Conservation (phyloP, 2,329 filamentous ascomycete species). For the Chaetomium olivaceum region DNA sequence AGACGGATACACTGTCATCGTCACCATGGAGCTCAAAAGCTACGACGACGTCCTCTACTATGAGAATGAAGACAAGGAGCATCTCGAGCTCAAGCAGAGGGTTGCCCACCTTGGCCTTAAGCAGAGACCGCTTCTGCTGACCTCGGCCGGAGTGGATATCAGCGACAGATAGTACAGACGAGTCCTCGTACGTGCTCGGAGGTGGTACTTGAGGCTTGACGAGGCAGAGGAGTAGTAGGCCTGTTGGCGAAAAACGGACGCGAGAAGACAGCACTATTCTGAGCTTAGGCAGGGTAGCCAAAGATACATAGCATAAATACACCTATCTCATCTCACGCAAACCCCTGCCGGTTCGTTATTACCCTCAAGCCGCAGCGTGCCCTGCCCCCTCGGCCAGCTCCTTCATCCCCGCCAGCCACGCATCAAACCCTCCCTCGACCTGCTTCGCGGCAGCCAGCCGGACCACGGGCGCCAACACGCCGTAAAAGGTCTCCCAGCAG, state of each 20-base stretch:
- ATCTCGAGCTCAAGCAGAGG: neutral
- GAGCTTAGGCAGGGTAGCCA: neutral
- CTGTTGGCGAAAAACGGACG: neutral
- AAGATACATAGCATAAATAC: neutral
- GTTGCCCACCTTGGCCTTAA: neutral
- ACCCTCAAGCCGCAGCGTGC: neutral
- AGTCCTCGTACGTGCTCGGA: neutral
- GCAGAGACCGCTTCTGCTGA: neutral
- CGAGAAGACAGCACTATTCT: neutral
- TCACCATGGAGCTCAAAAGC: neutral
- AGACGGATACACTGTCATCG: neutral
- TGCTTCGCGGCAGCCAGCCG: slow-evolving; percentile 37
- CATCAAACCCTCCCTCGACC: slow-evolving; percentile 41
- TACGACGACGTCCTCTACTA: neutral
- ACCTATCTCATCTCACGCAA: neutral
- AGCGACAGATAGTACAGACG: neutral
- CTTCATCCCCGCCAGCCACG: slow-evolving; percentile 45
- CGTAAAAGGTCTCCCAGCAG: slow-evolving; percentile 51
- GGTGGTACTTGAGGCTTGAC: neutral
- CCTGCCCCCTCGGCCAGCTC: slow-evolving; percentile 31
- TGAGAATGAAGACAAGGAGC: neutral
- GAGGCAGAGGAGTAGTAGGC: neutral
- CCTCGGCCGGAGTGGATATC: neutral
- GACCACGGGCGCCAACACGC: slow-evolving; percentile 41
- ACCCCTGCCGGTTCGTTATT: neutral